Percentiles rank a stretch among this genome's conserved stretches.
Evolutionary conservation across 1,139 yeast species (phyloP).

Genomic region (Yamadazyma buinensis): DNA sequence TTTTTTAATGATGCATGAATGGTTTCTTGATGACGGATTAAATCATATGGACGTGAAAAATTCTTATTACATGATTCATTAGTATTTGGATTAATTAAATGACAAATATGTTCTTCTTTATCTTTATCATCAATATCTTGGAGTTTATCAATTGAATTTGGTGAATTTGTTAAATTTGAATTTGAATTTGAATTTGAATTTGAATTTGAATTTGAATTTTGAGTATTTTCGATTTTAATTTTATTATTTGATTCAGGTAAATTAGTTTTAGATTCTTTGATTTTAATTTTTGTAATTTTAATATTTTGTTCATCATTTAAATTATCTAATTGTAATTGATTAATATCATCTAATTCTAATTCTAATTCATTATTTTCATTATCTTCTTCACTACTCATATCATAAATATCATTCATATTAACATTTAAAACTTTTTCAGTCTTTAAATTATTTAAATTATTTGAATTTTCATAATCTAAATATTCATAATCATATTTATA

Average conservation of each 20-base stretch:
- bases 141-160: background rate
- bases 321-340: too few relatives aligned
- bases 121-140: slow-evolving; percentile 2
- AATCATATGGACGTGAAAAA: slow-evolving; percentile 47
- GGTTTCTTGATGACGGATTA: slow-evolving; percentile 49
- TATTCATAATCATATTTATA: background rate
- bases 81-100: slow-evolving; percentile 55
- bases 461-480: background rate
- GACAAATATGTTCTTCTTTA: slow-evolving; percentile 39
- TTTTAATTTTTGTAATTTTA: too few relatives aligned
- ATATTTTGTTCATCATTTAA: too few relatives aligned
- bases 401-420: background rate
- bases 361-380: slow-evolving; percentile 17
- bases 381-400: slow-evolving; percentile 2
- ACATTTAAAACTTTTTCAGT: too few relatives aligned
- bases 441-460: too few relatives aligned
- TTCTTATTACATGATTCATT: slow-evolving; percentile 43
- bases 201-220: background rate
- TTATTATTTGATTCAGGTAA: too few relatives aligned
- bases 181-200: background rate
- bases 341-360: too few relatives aligned
- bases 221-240: too few relatives aligned
- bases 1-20: slow-evolving; percentile 48
- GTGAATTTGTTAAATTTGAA: slow-evolving; percentile 3
- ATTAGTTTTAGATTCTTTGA: too few relatives aligned